Conservation (phyloP, 176 grass and related monocot genomes). For the Elymus sibiricus region DNA sequence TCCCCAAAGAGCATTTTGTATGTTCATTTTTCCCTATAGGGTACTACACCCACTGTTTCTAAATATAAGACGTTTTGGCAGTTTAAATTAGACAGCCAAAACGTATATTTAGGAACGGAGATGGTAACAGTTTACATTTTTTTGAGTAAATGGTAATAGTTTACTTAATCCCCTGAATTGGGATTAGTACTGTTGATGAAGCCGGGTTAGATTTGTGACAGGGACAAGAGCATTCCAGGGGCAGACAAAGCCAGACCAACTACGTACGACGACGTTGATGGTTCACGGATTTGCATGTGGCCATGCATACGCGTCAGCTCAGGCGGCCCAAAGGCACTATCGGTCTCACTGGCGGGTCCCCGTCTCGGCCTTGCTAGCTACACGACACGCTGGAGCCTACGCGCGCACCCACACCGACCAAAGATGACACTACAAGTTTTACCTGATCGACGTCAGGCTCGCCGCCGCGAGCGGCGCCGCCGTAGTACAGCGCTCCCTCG, state of each 20-base stretch:
- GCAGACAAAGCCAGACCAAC: slow-evolving; percentile 17
- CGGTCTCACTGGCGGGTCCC: not conserved
- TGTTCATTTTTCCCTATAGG: no score
- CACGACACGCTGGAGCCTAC: not conserved
- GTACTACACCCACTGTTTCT: no score
- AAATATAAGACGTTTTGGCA: no score
- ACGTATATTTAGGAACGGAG: no score
- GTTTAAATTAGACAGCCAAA: no score
- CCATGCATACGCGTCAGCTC: not conserved
- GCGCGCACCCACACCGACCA: not conserved
- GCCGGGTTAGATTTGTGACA: not conserved
- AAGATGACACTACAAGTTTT: not conserved
- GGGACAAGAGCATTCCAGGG: not conserved
- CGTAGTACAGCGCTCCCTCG: slow-evolving; percentile 57
- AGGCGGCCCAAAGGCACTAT: not conserved
- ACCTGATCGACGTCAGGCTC: slow-evolving; percentile 31
- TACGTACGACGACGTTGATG: slow-evolving; percentile 27
- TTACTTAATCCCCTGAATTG: not conserved
- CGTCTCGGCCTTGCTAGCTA: not conserved
- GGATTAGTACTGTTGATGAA: not conserved
- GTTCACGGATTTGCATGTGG: not conserved
- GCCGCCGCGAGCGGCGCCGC: slow-evolving; percentile 1
- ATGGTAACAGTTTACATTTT: no score
- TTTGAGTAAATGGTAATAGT: no score
- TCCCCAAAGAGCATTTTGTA: not conserved